Evolutionary conservation across 768 basidiomycete species (phyloP), one percentile per base, ranked within the genome.

Genomic region (Postia placenta): DNA sequence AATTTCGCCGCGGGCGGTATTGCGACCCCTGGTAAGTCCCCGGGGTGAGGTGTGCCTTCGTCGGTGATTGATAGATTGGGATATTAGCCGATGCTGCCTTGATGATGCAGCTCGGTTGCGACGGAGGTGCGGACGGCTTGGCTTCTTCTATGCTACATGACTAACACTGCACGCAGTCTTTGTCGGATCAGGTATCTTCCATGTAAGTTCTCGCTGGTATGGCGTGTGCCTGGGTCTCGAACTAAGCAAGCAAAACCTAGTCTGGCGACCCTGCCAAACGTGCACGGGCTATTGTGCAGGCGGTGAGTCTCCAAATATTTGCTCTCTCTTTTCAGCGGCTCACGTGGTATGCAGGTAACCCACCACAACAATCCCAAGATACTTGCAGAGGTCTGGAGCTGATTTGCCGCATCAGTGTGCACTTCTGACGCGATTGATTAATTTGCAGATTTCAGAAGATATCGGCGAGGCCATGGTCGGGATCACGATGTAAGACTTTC

Each of bases 41-140:
- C n/a, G n/a, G n/a, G 30, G 30, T 7, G 15, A 7, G 7, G 9
- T 33, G 15, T 7, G 15, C 30, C 7, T 24, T 30, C 11, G 20
- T 15, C 73, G 54, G 28, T 2, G 17, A 22, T 1, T 26, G n/a
- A 41, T 46, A 12, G 11, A 27, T 51, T 25, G 40, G 33, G 28
- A 15, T 38, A 11, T 56, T 46, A 82, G 92, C 90, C 56, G 95
- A 99, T 67, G 95, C 95, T 14, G 96, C 96, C 3, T 68, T 97
- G 54, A 96, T 97, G 95, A 98, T 98, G 94, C 92, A 95, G 63
- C 79, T 98, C 28, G 92, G 95, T 28, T 92, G 92, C 66, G 95
- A 95, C 62, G 92, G 94, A 74, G 87, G 93, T 93, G 61, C 54
- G 83, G 51, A 46, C 45, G 19, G 42, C 7, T 33, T 33, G 7